Evolutionary conservation across 768 basidiomycete genomes (phyloP).

Genomic region (Wakefieldia striispora): DNA sequence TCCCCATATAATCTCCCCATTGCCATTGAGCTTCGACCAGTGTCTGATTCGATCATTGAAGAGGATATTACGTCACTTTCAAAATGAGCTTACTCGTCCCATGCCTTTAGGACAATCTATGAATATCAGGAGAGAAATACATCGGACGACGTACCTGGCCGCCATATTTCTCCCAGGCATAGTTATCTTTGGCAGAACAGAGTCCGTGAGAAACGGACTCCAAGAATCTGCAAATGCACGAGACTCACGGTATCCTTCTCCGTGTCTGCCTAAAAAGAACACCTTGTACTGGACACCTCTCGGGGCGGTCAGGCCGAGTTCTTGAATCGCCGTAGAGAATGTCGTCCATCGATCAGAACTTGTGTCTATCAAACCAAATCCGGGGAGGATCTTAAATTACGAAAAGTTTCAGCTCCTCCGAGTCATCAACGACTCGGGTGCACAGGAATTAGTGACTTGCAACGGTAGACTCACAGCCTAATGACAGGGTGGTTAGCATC

Average conservation of each 20-base stretch:
- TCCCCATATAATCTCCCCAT: constrained; percentile 70
- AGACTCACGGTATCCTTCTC: constrained; percentile 48
- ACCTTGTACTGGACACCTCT: constrained; percentile 42
- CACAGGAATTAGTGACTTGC: no score
- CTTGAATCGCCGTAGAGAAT: constrained; percentile 40
- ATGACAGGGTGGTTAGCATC: no score
- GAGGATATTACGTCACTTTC: not conserved
- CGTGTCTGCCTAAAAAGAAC: constrained; percentile 66
- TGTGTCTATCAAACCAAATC: constrained; percentile 38
- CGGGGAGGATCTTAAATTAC: constrained; percentile 15
- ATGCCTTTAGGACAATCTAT: constrained; percentile 33
- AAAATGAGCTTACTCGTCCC: constrained; percentile 51
- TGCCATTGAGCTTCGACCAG: constrained; percentile 62
- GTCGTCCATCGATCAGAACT: constrained; percentile 48
- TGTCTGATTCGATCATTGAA: constrained; percentile 38
- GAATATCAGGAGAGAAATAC: not conserved
- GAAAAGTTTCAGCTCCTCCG: not conserved
- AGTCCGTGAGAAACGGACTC: not conserved
- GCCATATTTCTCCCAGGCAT: constrained; percentile 69
- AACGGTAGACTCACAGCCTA: constrained; percentile 12
- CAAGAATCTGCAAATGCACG: not conserved
- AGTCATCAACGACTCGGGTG: no score
- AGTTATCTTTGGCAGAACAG: constrained; percentile 52
- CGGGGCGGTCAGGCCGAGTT: constrained; percentile 29
- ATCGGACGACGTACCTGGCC: constrained; percentile 32